Percentiles rank a stretch among this genome's conserved stretches.
Evolutionary conservation across 1,139 yeast genomes (phyloP).

Genomic region (Trichomonascaceae sp.): DNA sequence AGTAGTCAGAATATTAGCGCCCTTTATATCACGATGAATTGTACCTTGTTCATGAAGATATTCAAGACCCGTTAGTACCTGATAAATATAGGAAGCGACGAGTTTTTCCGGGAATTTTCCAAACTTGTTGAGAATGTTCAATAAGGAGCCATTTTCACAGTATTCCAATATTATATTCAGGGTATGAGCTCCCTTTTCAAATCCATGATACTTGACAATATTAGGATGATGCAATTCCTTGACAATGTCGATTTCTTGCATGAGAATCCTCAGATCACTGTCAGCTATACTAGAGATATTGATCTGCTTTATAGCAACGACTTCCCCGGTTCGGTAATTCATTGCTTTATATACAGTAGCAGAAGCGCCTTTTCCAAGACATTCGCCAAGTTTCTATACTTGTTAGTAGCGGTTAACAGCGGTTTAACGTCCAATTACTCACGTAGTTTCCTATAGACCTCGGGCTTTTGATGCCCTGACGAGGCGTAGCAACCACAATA

Average conservation of each 20-base stretch:
- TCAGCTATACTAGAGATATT: constrained; percentile 40
- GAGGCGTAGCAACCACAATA: constrained; percentile 19
- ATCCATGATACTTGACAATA: constrained; percentile 87
- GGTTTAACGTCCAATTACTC: neutral
- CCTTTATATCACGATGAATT: constrained; percentile 79
- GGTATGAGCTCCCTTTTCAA: constrained; percentile 60
- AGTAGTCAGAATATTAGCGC: constrained; percentile 65
- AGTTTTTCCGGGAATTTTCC: constrained; percentile 54
- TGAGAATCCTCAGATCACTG: constrained; percentile 33
- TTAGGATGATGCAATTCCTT: constrained; percentile 78
- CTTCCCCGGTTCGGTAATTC: constrained; percentile 57
- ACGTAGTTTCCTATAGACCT: constrained; percentile 18
- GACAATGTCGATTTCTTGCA: constrained; percentile 44
- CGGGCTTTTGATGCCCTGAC: constrained; percentile 16
- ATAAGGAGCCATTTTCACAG: constrained; percentile 81
- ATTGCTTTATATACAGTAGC: constrained; percentile 68
- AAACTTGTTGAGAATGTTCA: constrained; percentile 55
- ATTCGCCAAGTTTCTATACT: constrained; percentile 41
- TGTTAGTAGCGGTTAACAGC: neutral
- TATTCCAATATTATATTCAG: constrained; percentile 67
- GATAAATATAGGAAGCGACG: constrained; percentile 55
- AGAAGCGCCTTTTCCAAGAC: constrained; percentile 74
- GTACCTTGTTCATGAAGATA: constrained; percentile 74
- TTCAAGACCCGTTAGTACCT: constrained; percentile 66
- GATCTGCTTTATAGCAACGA: constrained; percentile 83